Conservation (phyloP, 1,284 basidiomycete species). For the Tilletia setariae region DNA sequence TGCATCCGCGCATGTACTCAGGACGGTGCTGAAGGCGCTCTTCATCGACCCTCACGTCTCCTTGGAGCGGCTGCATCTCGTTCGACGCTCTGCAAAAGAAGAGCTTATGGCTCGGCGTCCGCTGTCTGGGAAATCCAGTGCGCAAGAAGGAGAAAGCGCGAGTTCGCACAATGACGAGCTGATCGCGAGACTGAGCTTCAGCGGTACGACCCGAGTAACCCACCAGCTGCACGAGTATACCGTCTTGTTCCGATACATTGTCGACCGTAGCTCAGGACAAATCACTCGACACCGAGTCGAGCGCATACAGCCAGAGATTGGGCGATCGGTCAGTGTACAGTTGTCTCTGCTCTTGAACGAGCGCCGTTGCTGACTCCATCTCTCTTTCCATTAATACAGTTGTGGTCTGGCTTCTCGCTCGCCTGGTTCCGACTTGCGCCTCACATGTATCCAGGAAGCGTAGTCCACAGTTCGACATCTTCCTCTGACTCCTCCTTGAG, state of each 20-base stretch:
- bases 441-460: slow-evolving; percentile 13
- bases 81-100: background rate
- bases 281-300: slow-evolving; percentile 45
- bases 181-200: slow-evolving; percentile 38
- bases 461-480: background rate
- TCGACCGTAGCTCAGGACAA: slow-evolving; percentile 43
- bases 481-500: too few species aligned
- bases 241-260: slow-evolving; percentile 47
- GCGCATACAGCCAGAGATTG: slow-evolving; percentile 48
- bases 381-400: background rate
- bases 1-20: slow-evolving; percentile 38
- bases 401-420: slow-evolving; percentile 2
- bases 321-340: slow-evolving; percentile 29
- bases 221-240: slow-evolving; percentile 43
- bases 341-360: background rate
- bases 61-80: slow-evolving; percentile 27
- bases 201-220: slow-evolving; percentile 38
- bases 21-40: slow-evolving; percentile 38
- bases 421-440: slow-evolving; percentile 13
- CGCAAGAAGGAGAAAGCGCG: background rate
- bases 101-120: background rate
- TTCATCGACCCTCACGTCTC: slow-evolving; percentile 36
- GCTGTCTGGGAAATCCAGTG: background rate
- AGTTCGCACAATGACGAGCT: slow-evolving; percentile 28
- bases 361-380: background rate